Conservation (phyloP, 2,329 filamentous ascomycete genomes). For the Coniochaeta hoffmannii region DNA sequence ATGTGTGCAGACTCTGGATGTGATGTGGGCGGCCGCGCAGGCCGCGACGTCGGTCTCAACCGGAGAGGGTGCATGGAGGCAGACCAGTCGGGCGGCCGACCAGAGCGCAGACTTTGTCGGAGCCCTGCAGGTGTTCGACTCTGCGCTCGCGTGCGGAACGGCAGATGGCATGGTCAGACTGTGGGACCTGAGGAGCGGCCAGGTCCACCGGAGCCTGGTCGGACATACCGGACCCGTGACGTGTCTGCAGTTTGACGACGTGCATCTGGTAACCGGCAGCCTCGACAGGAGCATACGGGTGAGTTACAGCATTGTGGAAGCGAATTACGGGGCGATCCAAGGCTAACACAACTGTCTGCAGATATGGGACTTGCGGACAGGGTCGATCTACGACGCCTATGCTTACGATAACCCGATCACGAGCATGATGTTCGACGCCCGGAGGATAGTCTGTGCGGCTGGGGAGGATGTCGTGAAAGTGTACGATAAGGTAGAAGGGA, state of each 20-base stretch:
- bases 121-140: constrained; percentile 90
- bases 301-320: constrained; percentile 29
- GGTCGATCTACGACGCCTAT: constrained; percentile 91
- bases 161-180: constrained; percentile 95
- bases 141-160: constrained; percentile 89
- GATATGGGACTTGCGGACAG: constrained; percentile 98
- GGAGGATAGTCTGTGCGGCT: constrained; percentile 82
- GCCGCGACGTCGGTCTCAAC: constrained; percentile 63
- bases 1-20: constrained; percentile 93
- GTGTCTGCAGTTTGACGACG: constrained; percentile 90
- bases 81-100: constrained; percentile 61
- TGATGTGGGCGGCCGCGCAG: constrained; percentile 95
- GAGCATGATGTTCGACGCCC: constrained; percentile 93
- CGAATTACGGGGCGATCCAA: not conserved
- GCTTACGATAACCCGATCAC: constrained; percentile 90
- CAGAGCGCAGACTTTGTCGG: constrained; percentile 87
- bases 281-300: constrained; percentile 89
- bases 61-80: constrained; percentile 62
- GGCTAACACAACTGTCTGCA: constrained; percentile 28
- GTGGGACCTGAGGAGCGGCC: constrained; percentile 93
- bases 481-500: constrained; percentile 93
- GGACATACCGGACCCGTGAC: constrained; percentile 94
- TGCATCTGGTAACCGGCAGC: constrained; percentile 90
- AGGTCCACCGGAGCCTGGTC: constrained; percentile 93
- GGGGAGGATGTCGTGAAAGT: constrained; percentile 94